These are phyloP conservation scores for Thelonectria olida DNA, from an alignment of 2,329 filamentous ascomycete species.

Conservation along the genomic window DNA sequence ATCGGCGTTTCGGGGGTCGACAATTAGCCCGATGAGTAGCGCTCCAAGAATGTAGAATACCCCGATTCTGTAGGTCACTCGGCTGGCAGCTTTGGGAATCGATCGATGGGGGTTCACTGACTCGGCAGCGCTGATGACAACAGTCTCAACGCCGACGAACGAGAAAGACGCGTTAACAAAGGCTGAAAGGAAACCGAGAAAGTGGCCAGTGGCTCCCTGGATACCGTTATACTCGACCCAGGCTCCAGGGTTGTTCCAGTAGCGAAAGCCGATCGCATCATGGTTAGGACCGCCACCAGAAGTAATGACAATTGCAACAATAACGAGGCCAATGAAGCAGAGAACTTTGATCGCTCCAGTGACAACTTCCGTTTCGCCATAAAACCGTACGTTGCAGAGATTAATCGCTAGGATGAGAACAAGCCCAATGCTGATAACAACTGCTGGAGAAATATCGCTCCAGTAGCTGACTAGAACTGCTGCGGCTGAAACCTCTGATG, in stretches of 20 bases:
- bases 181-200: slow-evolving; percentile 64
- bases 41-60: slow-evolving; percentile 69
- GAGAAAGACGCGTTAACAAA: slow-evolving; percentile 65
- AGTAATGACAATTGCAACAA: slow-evolving; percentile 64
- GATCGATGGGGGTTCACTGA: slow-evolving; percentile 68
- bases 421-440: slow-evolving; percentile 61
- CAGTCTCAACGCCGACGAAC: slow-evolving; percentile 52
- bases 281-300: slow-evolving; percentile 64
- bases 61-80: slow-evolving; percentile 67
- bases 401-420: slow-evolving; percentile 64
- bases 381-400: slow-evolving; percentile 65
- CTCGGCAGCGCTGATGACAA: slow-evolving; percentile 69
- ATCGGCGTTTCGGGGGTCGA: slow-evolving; percentile 69
- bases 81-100: slow-evolving; percentile 68
- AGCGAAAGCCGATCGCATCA: slow-evolving; percentile 53
- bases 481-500: slow-evolving; percentile 34
- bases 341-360: slow-evolving; percentile 69
- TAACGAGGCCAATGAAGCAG: slow-evolving; percentile 66
- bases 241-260: slow-evolving; percentile 52
- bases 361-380: slow-evolving; percentile 70
- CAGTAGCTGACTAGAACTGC: slow-evolving; percentile 35
- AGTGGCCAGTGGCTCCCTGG: slow-evolving; percentile 56
- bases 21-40: slow-evolving; percentile 66
- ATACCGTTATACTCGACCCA: slow-evolving; percentile 59
- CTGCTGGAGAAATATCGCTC: slow-evolving; percentile 35